These are phyloP conservation scores for Fusarium nematophilum DNA, from an alignment of 2,329 filamentous ascomycete species.

Conservation along the genomic window DNA sequence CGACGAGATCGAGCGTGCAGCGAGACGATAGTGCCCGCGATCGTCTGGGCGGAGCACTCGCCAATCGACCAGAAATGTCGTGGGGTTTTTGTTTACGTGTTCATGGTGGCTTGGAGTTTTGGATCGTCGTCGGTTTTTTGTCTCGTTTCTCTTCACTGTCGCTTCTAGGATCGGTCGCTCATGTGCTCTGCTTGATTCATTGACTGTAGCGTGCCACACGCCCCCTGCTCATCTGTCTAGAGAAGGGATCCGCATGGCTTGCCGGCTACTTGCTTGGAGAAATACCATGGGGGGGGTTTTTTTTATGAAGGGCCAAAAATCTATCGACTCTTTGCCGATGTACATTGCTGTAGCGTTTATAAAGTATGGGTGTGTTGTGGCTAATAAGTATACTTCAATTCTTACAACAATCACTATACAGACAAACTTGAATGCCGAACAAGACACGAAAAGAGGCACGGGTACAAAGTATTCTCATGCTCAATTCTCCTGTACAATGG, in stretches of 20 bases:
- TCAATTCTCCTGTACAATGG: too few species aligned
- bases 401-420: not conserved
- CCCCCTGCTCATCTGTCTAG: not conserved
- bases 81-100: slow-evolving; percentile 21
- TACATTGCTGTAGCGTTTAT: slow-evolving; percentile 14
- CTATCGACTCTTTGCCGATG: slow-evolving; percentile 1
- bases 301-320: slow-evolving; percentile 10
- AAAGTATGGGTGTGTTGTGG: not conserved
- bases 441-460: not conserved
- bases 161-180: slow-evolving; percentile 15
- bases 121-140: slow-evolving; percentile 22
- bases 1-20: slow-evolving; percentile 64
- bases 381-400: slow-evolving; percentile 7
- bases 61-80: slow-evolving; percentile 13
- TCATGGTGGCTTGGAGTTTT: slow-evolving; percentile 41
- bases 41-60: slow-evolving; percentile 15
- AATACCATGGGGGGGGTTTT: slow-evolving; percentile 35
- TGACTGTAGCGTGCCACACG: slow-evolving; percentile 22
- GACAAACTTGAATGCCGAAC: not conserved
- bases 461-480: too few species aligned
- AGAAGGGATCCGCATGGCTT: slow-evolving; percentile 3
- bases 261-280: slow-evolving; percentile 24
- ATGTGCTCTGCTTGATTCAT: slow-evolving; percentile 28
- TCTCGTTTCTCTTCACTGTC: slow-evolving; percentile 21
- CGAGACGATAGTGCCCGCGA: slow-evolving; percentile 38